These are phyloP conservation scores for Gossypium schwendimanii DNA, from an alignment of 441 rosid genomes.

Conservation along the genomic window DNA sequence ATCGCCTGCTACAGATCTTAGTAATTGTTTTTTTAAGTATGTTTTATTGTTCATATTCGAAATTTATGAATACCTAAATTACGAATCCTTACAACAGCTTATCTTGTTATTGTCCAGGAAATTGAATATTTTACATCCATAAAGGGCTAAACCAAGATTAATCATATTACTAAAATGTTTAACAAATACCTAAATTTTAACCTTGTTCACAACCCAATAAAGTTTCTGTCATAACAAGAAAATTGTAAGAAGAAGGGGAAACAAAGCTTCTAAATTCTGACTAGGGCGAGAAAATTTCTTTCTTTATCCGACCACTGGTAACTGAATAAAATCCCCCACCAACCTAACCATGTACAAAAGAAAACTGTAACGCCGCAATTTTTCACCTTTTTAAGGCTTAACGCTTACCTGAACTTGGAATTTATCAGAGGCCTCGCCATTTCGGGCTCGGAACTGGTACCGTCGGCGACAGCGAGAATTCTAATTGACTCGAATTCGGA, in stretches of 20 bases:
- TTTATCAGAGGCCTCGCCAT: slow-evolving; percentile 52
- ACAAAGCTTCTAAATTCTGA: background rate
- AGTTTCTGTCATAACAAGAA: background rate
- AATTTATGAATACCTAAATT: too few relatives aligned
- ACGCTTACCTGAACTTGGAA: background rate
- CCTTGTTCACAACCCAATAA: background rate
- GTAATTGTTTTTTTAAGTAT: background rate
- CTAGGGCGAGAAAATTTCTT: slow-evolving; percentile 5
- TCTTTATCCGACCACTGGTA: background rate
- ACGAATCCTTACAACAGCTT: background rate
- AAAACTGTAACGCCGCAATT: slow-evolving; percentile 4
- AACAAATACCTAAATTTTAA: background rate
- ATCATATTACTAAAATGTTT: background rate
- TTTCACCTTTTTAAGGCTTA: background rate
- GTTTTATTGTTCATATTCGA: background rate
- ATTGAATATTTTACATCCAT: background rate
- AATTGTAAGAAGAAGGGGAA: background rate
- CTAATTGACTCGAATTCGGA: slow-evolving; percentile 49
- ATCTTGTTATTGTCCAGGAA: background rate
- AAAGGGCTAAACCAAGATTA: background rate
- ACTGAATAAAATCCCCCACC: slow-evolving; percentile 14
- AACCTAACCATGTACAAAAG: slow-evolving; percentile 35
- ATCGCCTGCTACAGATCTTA: background rate
- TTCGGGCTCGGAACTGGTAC: slow-evolving; percentile 61
- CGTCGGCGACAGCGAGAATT: slow-evolving; percentile 64